Evolutionary conservation across 1,139 yeast species (phyloP).

Genomic region (Hansenula sp.): DNA sequence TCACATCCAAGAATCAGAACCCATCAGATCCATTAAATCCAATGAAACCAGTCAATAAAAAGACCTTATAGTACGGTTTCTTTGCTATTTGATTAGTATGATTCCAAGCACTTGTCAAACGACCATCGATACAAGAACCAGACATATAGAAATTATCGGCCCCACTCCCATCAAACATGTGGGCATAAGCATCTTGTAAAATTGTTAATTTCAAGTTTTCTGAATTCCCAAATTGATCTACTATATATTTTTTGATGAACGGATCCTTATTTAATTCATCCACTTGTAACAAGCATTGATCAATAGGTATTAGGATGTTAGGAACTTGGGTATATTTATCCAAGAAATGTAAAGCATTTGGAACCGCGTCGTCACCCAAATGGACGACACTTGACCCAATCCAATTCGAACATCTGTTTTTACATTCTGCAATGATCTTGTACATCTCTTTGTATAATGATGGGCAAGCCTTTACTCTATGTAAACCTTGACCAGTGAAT

Average conservation of each 20-base stretch:
- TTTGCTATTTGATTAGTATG: conserved; percentile 68
- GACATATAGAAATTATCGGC: conserved; percentile 77
- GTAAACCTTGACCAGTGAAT: conserved; percentile 78
- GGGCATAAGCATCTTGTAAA: conserved; percentile 64
- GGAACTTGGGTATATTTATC: conserved; percentile 79
- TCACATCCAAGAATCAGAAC: conserved; percentile 6
- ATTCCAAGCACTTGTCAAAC: conserved; percentile 76
- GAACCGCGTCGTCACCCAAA: conserved; percentile 75
- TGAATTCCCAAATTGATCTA: conserved; percentile 49
- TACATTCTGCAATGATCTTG: conserved; percentile 56
- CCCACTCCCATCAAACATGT: conserved; percentile 76
- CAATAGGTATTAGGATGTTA: conserved; percentile 65
- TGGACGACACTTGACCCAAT: conserved; percentile 76
- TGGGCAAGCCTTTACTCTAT: conserved; percentile 70
- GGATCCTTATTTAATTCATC: conserved; percentile 49
- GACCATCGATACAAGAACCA: conserved; percentile 77
- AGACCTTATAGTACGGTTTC: conserved; percentile 59
- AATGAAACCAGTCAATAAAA: conserved; percentile 63
- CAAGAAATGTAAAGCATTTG: conserved; percentile 68
- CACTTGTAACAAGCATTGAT: conserved; percentile 47
- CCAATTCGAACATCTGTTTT: conserved; percentile 59
- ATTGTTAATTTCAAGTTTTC: conserved; percentile 49
- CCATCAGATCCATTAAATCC: conserved; percentile 76
- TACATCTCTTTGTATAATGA: conserved; percentile 65
- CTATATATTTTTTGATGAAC: conserved; percentile 44